Conservation (phyloP, 177 flowering plant genomes). For the Vitis hybrid region DNA sequence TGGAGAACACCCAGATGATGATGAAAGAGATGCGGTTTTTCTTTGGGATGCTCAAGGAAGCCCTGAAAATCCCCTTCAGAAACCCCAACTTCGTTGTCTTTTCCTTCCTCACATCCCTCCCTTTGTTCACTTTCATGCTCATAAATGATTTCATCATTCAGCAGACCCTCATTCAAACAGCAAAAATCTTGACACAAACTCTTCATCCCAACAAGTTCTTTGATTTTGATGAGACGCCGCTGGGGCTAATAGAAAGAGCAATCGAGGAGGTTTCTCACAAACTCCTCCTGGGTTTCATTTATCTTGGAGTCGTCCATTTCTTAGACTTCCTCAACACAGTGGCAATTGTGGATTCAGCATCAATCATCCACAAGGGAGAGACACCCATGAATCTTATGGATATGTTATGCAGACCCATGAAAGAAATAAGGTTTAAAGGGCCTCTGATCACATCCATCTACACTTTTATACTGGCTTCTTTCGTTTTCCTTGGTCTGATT, state of each 20-base stretch:
- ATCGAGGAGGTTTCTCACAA: not conserved
- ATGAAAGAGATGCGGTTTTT: constrained; percentile 11
- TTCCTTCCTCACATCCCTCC: constrained; percentile 9
- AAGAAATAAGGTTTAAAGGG: constrained; percentile 11
- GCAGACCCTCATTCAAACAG: constrained; percentile 6
- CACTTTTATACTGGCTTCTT: constrained; percentile 14
- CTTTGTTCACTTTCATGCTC: constrained; percentile 13
- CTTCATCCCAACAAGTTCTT: not conserved
- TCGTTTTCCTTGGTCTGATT: constrained; percentile 15
- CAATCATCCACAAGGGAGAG: constrained; percentile 18
- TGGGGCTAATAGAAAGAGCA: not conserved
- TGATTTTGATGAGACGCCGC: not conserved
- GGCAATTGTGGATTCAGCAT: constrained; percentile 10
- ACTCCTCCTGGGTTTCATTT: not conserved
- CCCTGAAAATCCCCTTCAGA: not conserved
- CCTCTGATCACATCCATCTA: constrained; percentile 26
- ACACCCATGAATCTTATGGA: constrained; percentile 5
- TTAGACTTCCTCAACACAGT: constrained; percentile 25
- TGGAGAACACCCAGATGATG: not conserved
- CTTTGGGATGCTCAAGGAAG: constrained; percentile 7
- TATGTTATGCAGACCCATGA: constrained; percentile 9
- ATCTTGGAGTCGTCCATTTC: constrained; percentile 11
- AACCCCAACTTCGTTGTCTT: constrained; percentile 6
- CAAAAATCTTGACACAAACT: not conserved
- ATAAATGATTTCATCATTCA: constrained; percentile 3